Base-by-base conservation (phyloP, 2,329 filamentous ascomycete species). In the Pseudopyrenochaeta lycopersici region DNA sequence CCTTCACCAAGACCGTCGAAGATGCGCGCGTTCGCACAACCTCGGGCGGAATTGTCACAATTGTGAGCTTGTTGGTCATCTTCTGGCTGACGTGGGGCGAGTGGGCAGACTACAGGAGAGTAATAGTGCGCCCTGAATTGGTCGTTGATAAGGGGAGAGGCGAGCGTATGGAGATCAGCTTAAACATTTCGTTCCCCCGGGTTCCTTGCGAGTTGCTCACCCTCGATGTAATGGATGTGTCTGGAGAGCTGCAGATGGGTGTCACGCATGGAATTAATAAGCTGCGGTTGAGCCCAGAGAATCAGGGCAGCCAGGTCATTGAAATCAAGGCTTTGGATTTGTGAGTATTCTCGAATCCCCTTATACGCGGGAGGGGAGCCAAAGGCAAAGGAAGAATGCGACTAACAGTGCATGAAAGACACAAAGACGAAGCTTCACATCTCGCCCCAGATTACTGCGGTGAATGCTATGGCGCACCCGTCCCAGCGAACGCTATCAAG, bases 1-100 rank as follows among this genome's bases (percentile, higher is more conserved):
- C 95, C 84, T 99, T 99, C 77, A 97, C 94, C 46, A 99, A 99
- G 81, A 99, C 95, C 11, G 95, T 99, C 67, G 95, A 99, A 77
- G 95, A 99, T 87, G 95, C 96, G 64, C 88, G 95, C 68, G 88
- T 99, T 74, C 90, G 96, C 70, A 99, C 95, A 29, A 97, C 93
- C 6, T 97, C 92, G 2, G 95, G 95, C 63, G 95, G 95, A 64
- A 87, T 99, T 66, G 92, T 99, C 70, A 99, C 95, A 50, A 92
- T 99, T 68, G 85, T 89, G 63, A 97, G 93, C 56, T 82, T 99
- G 68, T 76, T 99, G 45, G 85, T 97, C 47, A 92, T 99, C 49
- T 73, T 98, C 39, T 97, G 90, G 77, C 84, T 99, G 64, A 85
- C 92, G 21, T 93, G 91, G 88, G 92, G 93, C 77, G 95, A 99